phyloP scores from a whole-genome alignment of 768 basidiomycete species.

The Chlorophyllum brunneum region DNA sequence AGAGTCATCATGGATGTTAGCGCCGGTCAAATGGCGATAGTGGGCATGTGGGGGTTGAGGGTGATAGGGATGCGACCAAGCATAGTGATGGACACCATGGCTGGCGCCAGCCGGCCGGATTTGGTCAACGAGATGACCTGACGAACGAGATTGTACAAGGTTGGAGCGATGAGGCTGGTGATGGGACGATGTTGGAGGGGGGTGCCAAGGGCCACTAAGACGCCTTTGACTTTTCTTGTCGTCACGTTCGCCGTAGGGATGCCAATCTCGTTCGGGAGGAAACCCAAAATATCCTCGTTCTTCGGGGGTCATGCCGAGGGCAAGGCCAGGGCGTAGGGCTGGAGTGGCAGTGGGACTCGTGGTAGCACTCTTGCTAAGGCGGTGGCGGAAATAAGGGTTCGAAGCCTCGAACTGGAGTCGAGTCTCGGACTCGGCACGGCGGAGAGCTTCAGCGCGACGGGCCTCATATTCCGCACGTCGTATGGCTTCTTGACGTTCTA shows the following conservation, averaged over 20 bases:
- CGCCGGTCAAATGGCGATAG: slow-evolving; percentile 23
- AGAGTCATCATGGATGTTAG: slow-evolving; percentile 48
- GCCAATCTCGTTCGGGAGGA: slow-evolving; percentile 34
- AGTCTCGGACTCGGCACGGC: slow-evolving; percentile 72
- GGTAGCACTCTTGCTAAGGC: slow-evolving; percentile 61
- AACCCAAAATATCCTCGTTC: slow-evolving; percentile 40
- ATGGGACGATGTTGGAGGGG: slow-evolving; percentile 28
- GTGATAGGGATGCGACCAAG: slow-evolving; percentile 40
- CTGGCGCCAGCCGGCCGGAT: slow-evolving; percentile 22
- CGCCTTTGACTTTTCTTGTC: slow-evolving; percentile 30
- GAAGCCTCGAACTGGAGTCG: slow-evolving; percentile 34
- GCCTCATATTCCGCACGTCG: slow-evolving; percentile 87
- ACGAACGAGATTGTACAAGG: slow-evolving; percentile 35
- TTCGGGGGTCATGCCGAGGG: slow-evolving; percentile 21
- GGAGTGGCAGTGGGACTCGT: slow-evolving; percentile 43
- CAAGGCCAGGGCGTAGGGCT: slow-evolving; percentile 34
- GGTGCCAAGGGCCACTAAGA: slow-evolving; percentile 57
- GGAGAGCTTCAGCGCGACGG: slow-evolving; percentile 60
- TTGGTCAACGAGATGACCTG: slow-evolving; percentile 37
- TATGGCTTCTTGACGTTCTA: slow-evolving; percentile 82
- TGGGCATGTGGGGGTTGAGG: slow-evolving; percentile 36
- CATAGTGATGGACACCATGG: slow-evolving; percentile 25
- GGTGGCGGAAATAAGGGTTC: slow-evolving; percentile 20
- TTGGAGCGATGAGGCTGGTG: slow-evolving; percentile 25
- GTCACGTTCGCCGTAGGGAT: slow-evolving; percentile 8